phyloP scores from a whole-genome alignment of 2,329 filamentous ascomycete species.

The Arthrobotrys megalospora region DNA sequence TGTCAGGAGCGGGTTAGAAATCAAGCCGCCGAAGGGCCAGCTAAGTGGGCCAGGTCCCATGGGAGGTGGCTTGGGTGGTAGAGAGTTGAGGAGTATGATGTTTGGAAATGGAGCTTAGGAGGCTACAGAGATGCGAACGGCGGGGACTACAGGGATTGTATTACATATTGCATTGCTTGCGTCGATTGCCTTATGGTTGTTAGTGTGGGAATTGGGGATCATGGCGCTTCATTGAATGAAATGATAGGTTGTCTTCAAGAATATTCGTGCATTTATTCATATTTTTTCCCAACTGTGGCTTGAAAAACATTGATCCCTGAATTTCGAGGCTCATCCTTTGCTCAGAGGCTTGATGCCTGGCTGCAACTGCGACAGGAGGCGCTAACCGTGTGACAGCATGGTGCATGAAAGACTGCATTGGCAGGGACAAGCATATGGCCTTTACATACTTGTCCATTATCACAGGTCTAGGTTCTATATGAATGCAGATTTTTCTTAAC shows the following conservation, averaged over 20 bases:
- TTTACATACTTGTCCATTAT: no score
- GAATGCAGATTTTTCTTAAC: no score
- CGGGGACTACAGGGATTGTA: slow-evolving; percentile 22
- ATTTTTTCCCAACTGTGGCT: not conserved
- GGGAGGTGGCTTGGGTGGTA: slow-evolving; percentile 32
- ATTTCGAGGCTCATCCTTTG: no score
- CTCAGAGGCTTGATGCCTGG: no score
- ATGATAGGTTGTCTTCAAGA: not conserved
- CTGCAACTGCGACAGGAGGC: no score
- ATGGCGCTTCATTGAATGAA: slow-evolving; percentile 27
- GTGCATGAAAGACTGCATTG: no score
- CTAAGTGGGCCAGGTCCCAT: not conserved
- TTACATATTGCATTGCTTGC: slow-evolving; percentile 38
- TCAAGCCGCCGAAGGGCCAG: slow-evolving; percentile 68
- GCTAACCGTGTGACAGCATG: no score
- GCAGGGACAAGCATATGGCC: no score
- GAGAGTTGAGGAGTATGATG: slow-evolving; percentile 55
- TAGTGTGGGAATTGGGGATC: slow-evolving; percentile 9
- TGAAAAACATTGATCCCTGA: not conserved
- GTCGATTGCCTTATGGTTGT: slow-evolving; percentile 21
- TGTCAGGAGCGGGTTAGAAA: slow-evolving; percentile 80
- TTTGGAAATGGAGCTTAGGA: slow-evolving; percentile 53
- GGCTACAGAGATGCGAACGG: not conserved
- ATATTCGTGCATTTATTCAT: not conserved
- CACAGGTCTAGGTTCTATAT: no score